Evolutionary conservation across 2,329 filamentous ascomycete genomes (phyloP).

Genomic region (Fusarium sp.): DNA sequence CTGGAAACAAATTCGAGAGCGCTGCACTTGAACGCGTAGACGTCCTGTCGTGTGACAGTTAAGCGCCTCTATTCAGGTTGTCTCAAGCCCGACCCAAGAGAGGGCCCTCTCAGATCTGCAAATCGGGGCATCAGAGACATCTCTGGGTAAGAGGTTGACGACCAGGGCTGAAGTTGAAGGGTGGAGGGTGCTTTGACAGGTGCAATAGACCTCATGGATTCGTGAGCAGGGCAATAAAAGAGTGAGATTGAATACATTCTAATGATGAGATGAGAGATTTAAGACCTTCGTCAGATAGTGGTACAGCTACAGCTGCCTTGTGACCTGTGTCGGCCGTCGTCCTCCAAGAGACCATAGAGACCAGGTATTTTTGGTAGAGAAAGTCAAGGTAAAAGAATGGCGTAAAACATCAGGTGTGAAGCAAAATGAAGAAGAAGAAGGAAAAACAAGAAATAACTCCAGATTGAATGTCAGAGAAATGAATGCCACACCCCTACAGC

Average conservation of each 20-base stretch:
- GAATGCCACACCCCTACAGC: not conserved
- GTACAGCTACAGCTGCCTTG: not conserved
- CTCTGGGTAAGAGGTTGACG: too few relatives aligned
- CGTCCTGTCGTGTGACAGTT: too few relatives aligned
- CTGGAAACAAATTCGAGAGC: too few relatives aligned
- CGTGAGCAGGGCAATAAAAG: not conserved
- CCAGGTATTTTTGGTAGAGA: not conserved
- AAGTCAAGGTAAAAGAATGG: not conserved
- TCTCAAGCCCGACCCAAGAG: too few relatives aligned
- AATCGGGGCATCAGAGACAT: too few relatives aligned
- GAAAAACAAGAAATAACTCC: not conserved
- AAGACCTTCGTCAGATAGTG: not conserved
- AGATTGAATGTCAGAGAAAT: not conserved
- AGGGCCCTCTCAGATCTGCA: too few relatives aligned
- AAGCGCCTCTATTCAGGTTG: too few relatives aligned
- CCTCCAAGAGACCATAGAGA: not conserved
- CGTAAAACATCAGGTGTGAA: not conserved
- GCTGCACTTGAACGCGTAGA: too few relatives aligned
- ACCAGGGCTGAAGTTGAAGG: too few relatives aligned
- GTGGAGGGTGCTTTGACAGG: too few relatives aligned
- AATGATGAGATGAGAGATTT: not conserved
- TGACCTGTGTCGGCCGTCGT: not conserved
- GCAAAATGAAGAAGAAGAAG: not conserved
- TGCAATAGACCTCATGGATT: not conserved
- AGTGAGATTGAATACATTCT: not conserved